phyloP scores from a whole-genome alignment of 345 rosid species.

The Ricinus communis region DNA sequence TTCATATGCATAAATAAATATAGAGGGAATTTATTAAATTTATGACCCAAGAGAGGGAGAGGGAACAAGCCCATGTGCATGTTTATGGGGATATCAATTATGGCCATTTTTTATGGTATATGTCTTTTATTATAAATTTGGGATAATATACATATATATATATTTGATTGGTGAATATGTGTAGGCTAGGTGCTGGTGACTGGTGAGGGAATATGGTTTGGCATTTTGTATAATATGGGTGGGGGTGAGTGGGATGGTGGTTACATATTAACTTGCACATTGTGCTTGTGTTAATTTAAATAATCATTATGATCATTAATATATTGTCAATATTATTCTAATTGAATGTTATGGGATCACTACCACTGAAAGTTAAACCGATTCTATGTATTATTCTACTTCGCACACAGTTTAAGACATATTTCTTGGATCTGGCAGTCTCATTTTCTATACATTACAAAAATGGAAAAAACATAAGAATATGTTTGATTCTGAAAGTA shows the following conservation, averaged over 20 bases:
- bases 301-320: neutral
- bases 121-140: neutral
- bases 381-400: neutral
- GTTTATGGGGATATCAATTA: constrained; percentile 43
- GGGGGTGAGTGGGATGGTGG: too few species aligned
- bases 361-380: too few species aligned
- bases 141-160: neutral
- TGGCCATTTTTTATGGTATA: constrained; percentile 29
- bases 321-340: neutral
- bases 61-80: constrained; percentile 73
- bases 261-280: too few species aligned
- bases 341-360: constrained; percentile 26
- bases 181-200: neutral
- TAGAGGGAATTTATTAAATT: constrained; percentile 11
- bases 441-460: constrained; percentile 10
- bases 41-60: constrained; percentile 14
- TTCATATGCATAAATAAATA: neutral
- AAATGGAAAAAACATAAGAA: constrained; percentile 5
- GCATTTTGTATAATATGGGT: neutral
- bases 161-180: constrained; percentile 22
- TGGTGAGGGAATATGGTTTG: constrained; percentile 19
- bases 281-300: neutral
- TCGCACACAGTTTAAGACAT: constrained; percentile 8
- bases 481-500: neutral
- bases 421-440: constrained; percentile 36